These are phyloP conservation scores for Chalaropsis thielavioides DNA, from an alignment of 2,329 filamentous ascomycete genomes.

Conservation along the genomic window DNA sequence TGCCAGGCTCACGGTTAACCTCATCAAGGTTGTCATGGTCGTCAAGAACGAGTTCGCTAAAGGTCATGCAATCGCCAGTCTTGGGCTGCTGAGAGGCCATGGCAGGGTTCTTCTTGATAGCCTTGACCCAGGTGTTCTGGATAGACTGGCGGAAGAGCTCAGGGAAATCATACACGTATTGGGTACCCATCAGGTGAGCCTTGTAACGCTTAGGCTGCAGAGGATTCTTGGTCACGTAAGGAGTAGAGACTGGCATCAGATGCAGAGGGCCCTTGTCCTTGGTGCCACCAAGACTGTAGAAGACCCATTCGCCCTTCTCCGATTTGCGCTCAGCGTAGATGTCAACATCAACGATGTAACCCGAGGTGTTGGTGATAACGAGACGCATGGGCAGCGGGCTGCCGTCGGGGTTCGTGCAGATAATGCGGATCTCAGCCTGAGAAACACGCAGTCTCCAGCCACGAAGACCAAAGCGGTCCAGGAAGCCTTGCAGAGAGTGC, in stretches of 20 bases:
- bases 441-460: constrained; percentile 94
- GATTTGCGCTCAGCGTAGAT: constrained; percentile 96
- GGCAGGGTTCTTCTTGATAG: constrained; percentile 56
- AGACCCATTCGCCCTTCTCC: constrained; percentile 95
- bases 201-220: constrained; percentile 98
- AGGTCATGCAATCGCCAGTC: constrained; percentile 82
- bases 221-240: constrained; percentile 97
- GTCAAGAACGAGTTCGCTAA: constrained; percentile 86
- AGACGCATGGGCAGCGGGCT: constrained; percentile 84
- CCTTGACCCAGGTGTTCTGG: constrained; percentile 81
- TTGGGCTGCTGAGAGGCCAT: constrained; percentile 70
- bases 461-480: constrained; percentile 88
- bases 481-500: constrained; percentile 82
- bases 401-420: constrained; percentile 80
- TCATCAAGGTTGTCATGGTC: constrained; percentile 85
- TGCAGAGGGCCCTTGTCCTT: constrained; percentile 95
- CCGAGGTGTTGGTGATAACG: constrained; percentile 94
- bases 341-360: constrained; percentile 94
- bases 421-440: constrained; percentile 93
- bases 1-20: constrained; percentile 86
- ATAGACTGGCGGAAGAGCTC: constrained; percentile 97
- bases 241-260: constrained; percentile 73
- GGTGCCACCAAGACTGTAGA: constrained; percentile 92
- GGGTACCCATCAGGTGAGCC: constrained; percentile 96
- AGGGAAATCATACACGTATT: constrained; percentile 99